phyloP scores from a whole-genome alignment of 257 asterid genomes.

The Jacaranda copaia region DNA sequence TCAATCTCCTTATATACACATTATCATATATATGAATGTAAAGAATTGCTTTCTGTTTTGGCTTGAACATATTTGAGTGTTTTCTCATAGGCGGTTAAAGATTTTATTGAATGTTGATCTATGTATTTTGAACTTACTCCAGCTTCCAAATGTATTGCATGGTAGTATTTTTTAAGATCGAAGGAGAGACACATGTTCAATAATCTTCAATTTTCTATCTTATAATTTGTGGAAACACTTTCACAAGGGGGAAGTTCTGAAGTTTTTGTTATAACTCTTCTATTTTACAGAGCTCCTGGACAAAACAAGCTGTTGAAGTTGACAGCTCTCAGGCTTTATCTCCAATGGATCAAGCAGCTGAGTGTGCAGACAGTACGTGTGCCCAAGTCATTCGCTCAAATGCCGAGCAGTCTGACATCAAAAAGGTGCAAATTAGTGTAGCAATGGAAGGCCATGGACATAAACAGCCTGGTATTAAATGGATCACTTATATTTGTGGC shows the following conservation, averaged over 20 bases:
- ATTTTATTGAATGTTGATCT: background rate
- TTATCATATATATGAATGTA: background rate
- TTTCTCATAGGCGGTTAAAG: background rate
- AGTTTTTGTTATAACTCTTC: slow-evolving; percentile 30
- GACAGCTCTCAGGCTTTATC: slow-evolving; percentile 65
- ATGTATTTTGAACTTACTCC: background rate
- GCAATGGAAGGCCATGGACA: slow-evolving; percentile 53
- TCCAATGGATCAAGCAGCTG: slow-evolving; percentile 60
- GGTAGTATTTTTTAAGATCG: background rate
- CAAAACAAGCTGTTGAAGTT: slow-evolving; percentile 72
- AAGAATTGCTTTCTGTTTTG: slow-evolving; percentile 12
- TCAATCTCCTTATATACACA: background rate
- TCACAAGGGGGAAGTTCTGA: background rate
- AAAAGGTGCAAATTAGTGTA: slow-evolving; percentile 43
- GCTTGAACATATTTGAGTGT: background rate
- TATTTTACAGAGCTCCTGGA: slow-evolving; percentile 79
- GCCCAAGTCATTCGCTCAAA: slow-evolving; percentile 70
- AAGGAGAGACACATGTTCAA: background rate
- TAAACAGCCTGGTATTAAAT: slow-evolving; percentile 52
- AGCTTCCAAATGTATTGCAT: background rate
- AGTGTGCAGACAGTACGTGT: slow-evolving; percentile 62
- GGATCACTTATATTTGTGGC: slow-evolving; percentile 22
- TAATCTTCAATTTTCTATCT: background rate
- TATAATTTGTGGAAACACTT: slow-evolving; percentile 4
- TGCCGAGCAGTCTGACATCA: slow-evolving; percentile 55